These are phyloP conservation scores for Penicillium sp. DNA, from an alignment of 2,329 filamentous ascomycete genomes.

Conservation along the genomic window DNA sequence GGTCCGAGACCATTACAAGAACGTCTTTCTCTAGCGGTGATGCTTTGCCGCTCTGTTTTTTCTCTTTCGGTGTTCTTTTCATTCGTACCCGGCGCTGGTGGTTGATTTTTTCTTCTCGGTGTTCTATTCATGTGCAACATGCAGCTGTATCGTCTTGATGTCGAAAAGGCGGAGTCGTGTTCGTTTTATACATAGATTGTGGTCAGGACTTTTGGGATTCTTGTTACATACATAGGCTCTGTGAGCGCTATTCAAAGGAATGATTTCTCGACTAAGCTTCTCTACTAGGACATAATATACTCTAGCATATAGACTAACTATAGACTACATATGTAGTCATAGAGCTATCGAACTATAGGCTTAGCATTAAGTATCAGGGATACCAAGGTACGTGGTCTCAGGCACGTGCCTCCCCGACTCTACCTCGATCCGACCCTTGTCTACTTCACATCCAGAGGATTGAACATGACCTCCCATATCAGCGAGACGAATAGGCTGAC, in stretches of 20 bases:
- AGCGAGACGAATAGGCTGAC: conserved; percentile 12
- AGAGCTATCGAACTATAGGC: background rate
- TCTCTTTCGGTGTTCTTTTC: conserved; percentile 11
- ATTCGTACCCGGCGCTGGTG: conserved; percentile 27
- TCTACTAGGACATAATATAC: background rate
- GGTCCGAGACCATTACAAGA: background rate
- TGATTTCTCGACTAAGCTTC: background rate
- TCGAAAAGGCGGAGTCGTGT: conserved; percentile 11
- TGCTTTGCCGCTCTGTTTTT: conserved; percentile 9
- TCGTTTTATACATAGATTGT: conserved; percentile 14
- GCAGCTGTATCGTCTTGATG: conserved; percentile 10
- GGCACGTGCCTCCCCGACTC: conserved; percentile 4
- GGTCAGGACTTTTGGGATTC: conserved; percentile 4
- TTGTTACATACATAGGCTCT: conserved; percentile 19
- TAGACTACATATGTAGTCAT: background rate
- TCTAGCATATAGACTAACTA: background rate
- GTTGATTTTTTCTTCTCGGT: conserved; percentile 21
- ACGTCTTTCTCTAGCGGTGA: conserved; percentile 7
- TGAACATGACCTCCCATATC: background rate
- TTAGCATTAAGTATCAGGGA: background rate
- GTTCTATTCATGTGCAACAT: conserved; percentile 16
- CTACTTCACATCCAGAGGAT: background rate
- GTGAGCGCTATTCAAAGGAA: conserved; percentile 12
- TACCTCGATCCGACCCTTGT: background rate
- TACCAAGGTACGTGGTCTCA: conserved; percentile 1